phyloP scores from a whole-genome alignment of 805 yeast genomes.

The Barnettozyma pratensis region DNA sequence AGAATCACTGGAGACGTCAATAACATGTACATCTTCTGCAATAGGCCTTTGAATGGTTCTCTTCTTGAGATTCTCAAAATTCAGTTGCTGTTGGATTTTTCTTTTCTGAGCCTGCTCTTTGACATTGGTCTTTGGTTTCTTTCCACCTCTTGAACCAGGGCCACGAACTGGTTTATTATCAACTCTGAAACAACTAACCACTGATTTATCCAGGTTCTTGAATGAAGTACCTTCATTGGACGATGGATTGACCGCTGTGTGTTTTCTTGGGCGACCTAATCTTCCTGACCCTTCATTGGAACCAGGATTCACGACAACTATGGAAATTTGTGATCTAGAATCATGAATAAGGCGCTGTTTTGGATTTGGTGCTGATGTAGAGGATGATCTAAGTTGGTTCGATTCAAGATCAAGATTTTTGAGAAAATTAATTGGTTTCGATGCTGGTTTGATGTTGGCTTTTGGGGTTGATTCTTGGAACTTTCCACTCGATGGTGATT shows the following conservation, averaged over 20 bases:
- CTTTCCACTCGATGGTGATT: no score
- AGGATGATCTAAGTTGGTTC: background rate
- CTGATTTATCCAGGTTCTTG: constrained; percentile 19
- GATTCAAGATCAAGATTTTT: background rate
- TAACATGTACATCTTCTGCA: background rate
- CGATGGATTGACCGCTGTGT: background rate
- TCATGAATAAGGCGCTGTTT: constrained; percentile 22
- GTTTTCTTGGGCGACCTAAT: constrained; percentile 24
- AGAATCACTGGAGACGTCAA: constrained; percentile 3
- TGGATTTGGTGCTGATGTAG: constrained; percentile 10
- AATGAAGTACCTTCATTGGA: constrained; percentile 8
- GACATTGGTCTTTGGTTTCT: constrained; percentile 2
- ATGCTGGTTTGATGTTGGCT: background rate
- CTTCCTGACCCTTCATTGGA: constrained; percentile 20
- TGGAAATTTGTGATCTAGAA: constrained; percentile 18
- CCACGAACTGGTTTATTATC: constrained; percentile 23
- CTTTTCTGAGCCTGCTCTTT: constrained; percentile 2
- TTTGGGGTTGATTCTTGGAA: background rate
- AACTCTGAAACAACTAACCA: constrained; percentile 22
- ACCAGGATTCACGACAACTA: constrained; percentile 26
- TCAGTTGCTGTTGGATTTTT: constrained; percentile 8
- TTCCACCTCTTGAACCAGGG: constrained; percentile 26
- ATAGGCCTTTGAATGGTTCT: background rate
- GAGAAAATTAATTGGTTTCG: background rate
- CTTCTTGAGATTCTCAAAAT: constrained; percentile 6